phyloP scores from a whole-genome alignment of 116 monocot genomes.

The Trichopus zeylanicus region DNA sequence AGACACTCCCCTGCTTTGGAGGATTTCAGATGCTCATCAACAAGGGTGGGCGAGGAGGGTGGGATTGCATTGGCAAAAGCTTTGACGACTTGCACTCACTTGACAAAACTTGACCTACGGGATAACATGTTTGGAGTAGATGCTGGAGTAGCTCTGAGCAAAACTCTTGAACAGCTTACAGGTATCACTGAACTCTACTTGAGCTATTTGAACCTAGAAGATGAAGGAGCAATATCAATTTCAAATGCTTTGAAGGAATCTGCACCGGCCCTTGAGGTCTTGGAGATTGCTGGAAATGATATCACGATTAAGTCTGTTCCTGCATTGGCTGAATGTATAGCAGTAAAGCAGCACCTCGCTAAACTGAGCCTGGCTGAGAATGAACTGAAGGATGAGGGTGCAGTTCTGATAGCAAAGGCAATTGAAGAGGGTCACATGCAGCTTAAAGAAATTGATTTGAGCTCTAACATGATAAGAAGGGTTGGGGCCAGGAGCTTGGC shows the following conservation, averaged over 20 bases:
- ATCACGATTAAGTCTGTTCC: constrained; percentile 24
- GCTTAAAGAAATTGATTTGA: constrained; percentile 55
- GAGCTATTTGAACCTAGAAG: constrained; percentile 76
- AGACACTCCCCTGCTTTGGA: constrained; percentile 45
- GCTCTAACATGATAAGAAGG: constrained; percentile 50
- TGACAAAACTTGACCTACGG: constrained; percentile 66
- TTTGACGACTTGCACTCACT: constrained; percentile 25
- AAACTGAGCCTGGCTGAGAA: constrained; percentile 61
- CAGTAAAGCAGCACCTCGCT: constrained; percentile 27
- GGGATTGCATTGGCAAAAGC: constrained; percentile 52
- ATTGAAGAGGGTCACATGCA: constrained; percentile 32
- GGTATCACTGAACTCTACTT: constrained; percentile 55
- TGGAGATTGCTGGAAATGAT: constrained; percentile 78
- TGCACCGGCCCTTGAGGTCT: constrained; percentile 31
- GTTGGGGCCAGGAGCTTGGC: constrained; percentile 68
- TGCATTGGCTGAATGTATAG: constrained; percentile 21
- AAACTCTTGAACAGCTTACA: constrained; percentile 28
- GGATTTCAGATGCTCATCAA: constrained; percentile 77
- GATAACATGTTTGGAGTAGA: constrained; percentile 81
- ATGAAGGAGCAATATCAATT: constrained; percentile 48
- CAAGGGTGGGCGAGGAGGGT: constrained; percentile 62
- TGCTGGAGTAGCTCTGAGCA: constrained; percentile 47
- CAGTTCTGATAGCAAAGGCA: constrained; percentile 44
- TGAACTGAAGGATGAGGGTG: constrained; percentile 67
- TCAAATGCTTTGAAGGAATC: constrained; percentile 35